A percentile compares a stretch with the other conserved stretches of the same genome.
These are phyloP conservation scores for Stemphylium beticola DNA, from an alignment of 2,329 filamentous ascomycete genomes.

Conservation along the genomic window DNA sequence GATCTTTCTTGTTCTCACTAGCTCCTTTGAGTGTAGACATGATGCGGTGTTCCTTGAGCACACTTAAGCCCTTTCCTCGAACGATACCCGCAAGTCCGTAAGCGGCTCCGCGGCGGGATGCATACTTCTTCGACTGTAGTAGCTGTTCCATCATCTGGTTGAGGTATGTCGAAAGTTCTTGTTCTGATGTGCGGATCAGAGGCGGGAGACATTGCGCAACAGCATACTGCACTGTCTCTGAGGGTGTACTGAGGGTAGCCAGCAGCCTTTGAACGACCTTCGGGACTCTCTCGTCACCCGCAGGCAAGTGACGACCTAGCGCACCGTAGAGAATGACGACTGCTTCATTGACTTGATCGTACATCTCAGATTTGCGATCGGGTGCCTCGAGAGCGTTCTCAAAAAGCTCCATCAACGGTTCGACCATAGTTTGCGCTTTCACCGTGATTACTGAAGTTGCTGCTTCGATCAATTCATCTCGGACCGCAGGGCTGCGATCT, in stretches of 20 bases:
- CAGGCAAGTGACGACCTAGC: constrained; percentile 81
- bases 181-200: constrained; percentile 79
- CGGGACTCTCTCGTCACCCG: constrained; percentile 86
- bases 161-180: constrained; percentile 81
- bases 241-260: constrained; percentile 88
- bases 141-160: constrained; percentile 80
- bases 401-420: constrained; percentile 90
- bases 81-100: constrained; percentile 94
- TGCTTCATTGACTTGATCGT: constrained; percentile 93
- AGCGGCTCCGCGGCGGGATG: constrained; percentile 88
- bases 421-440: constrained; percentile 82
- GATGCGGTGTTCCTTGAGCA: constrained; percentile 84
- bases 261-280: constrained; percentile 86
- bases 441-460: constrained; percentile 80
- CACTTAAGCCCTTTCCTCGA: constrained; percentile 81
- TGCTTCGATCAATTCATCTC: constrained; percentile 90
- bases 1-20: constrained; percentile 93
- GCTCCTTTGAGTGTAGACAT: constrained; percentile 80
- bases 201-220: constrained; percentile 94
- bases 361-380: constrained; percentile 78
- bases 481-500: constrained; percentile 77
- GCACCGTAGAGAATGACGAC: constrained; percentile 98
- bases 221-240: constrained; percentile 95
- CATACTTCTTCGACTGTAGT: constrained; percentile 88
- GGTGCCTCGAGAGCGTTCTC: constrained; percentile 86